These are phyloP conservation scores for Russula vinacea DNA, from an alignment of 768 basidiomycete species.

Conservation along the genomic window DNA sequence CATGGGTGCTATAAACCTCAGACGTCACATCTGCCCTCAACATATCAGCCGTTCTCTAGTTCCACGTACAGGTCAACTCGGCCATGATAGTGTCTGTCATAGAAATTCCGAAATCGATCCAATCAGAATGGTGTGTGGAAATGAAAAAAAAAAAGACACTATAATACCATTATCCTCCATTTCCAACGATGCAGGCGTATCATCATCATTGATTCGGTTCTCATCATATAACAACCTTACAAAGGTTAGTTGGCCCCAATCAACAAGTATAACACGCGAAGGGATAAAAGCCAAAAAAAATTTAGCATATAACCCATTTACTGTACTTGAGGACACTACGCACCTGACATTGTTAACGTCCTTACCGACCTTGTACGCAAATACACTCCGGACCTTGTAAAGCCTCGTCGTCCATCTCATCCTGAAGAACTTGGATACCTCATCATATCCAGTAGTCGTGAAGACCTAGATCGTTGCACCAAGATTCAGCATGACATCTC, in stretches of 20 bases:
- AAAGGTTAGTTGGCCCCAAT: too few relatives aligned
- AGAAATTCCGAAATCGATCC: not conserved
- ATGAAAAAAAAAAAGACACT: not conserved
- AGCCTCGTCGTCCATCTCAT: constrained; percentile 91
- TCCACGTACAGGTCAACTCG: constrained; percentile 87
- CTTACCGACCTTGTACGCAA: constrained; percentile 89
- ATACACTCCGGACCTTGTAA: constrained; percentile 88
- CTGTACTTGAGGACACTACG: constrained; percentile 18
- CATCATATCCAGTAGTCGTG: constrained; percentile 70
- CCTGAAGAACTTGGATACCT: constrained; percentile 97
- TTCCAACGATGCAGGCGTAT: constrained; percentile 78
- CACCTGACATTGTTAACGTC: constrained; percentile 85
- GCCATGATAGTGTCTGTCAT: constrained; percentile 84
- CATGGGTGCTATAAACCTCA: too few relatives aligned
- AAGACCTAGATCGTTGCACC: constrained; percentile 51
- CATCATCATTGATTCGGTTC: constrained; percentile 76
- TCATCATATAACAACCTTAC: constrained; percentile 89
- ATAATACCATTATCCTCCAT: constrained; percentile 86
- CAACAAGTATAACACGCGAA: too few relatives aligned
- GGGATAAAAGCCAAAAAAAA: too few relatives aligned
- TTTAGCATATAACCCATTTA: too few relatives aligned
- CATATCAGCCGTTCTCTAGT: too few relatives aligned
- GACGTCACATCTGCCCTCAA: too few relatives aligned
- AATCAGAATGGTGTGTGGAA: not conserved
- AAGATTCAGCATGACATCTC: constrained; percentile 2